Conservation (phyloP, 2,329 filamentous ascomycete genomes). For the Fusarium coicis region DNA sequence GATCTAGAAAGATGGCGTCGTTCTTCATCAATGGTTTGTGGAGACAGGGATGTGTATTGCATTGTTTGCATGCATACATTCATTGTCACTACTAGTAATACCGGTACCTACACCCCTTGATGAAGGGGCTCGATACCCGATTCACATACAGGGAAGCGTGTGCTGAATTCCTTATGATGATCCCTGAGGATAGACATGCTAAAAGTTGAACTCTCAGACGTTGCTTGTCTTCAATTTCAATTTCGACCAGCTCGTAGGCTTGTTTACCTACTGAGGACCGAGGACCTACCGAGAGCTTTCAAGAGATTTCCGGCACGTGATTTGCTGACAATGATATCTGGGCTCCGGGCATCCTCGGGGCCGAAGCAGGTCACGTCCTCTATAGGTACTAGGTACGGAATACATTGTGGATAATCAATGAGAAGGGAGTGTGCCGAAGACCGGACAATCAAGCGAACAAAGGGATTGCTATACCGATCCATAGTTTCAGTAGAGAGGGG, state of each 20-base stretch:
- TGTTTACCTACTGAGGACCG: not conserved
- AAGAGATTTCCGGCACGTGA: slow-evolving; percentile 17
- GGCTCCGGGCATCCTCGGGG: slow-evolving; percentile 6
- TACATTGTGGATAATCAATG: slow-evolving; percentile 32
- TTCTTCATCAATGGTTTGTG: slow-evolving; percentile 3
- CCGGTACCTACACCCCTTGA: not conserved
- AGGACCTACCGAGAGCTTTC: not conserved
- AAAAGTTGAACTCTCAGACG: not conserved
- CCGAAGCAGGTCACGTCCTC: slow-evolving; percentile 23
- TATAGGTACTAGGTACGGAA: slow-evolving; percentile 36
- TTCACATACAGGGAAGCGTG: not conserved
- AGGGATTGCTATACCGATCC: not conserved
- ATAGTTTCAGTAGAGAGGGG: not conserved
- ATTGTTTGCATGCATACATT: not conserved
- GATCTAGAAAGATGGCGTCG: slow-evolving; percentile 10
- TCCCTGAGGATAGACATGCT: not conserved
- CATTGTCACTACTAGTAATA: not conserved
- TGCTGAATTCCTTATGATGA: not conserved
- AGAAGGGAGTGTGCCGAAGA: slow-evolving; percentile 13
- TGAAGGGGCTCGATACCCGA: not conserved
- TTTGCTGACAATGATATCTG: slow-evolving; percentile 27
- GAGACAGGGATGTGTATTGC: not conserved
- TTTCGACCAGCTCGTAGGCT: too few species aligned
- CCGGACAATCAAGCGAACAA: not conserved
- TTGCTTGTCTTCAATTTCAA: not conserved